phyloP scores from a whole-genome alignment of 352 stramenopile genomes.

The Globisporangium cystogenes region DNA sequence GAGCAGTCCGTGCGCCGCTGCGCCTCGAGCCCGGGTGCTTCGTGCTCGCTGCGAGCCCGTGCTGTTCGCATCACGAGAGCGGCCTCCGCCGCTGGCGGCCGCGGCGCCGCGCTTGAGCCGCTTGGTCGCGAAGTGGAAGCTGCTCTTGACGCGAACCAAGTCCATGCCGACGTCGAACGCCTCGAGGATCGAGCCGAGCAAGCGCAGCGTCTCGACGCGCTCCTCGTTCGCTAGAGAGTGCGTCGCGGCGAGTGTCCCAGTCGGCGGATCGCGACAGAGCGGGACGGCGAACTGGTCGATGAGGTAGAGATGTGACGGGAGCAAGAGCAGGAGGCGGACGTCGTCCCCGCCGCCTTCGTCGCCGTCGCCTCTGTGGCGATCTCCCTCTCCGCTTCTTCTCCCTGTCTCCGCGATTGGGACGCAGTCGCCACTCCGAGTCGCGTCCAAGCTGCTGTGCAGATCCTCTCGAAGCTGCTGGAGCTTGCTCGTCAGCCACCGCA shows the following conservation, averaged over 20 bases:
- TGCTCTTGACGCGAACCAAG: conserved; percentile 21
- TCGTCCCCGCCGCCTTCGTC: conserved; percentile 4
- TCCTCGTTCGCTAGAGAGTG: conserved; percentile 9
- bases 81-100: not conserved
- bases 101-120: not conserved
- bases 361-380: not conserved
- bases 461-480: conserved; percentile 33
- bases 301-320: conserved; percentile 24
- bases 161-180: conserved; percentile 16
- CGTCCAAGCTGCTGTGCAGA: conserved; percentile 16
- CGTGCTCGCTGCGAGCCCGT: not conserved
- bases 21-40: not conserved
- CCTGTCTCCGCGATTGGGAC: not conserved
- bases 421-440: not conserved
- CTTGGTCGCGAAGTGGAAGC: conserved; percentile 16
- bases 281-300: conserved; percentile 15
- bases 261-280: conserved; percentile 11
- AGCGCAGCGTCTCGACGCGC: conserved; percentile 15
- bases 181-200: conserved; percentile 19
- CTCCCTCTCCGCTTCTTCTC: not conserved
- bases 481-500: conserved; percentile 28
- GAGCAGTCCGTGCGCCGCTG: conserved; percentile 5
- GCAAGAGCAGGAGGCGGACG: conserved; percentile 18
- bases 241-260: conserved; percentile 1
- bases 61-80: not conserved